Evolutionary conservation across 371 early-diverging fungal species (phyloP), one percentile per base, ranked within the genome.

Genomic region (Mucor ambiguus): DNA sequence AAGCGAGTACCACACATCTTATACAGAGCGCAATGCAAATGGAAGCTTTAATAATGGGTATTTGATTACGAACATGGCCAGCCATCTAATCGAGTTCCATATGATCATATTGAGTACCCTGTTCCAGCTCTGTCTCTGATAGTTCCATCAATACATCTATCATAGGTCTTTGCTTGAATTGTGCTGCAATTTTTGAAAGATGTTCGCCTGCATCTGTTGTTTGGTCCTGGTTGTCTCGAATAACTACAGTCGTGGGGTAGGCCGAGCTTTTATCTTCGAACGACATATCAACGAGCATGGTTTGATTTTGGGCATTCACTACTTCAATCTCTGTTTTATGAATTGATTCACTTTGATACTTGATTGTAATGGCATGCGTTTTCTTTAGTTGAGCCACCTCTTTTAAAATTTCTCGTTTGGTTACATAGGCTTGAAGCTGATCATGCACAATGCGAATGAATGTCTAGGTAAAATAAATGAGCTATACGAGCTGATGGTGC

Each of bases 371-470:
- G 28, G 52, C 14, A 4, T 52, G 22, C 26, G 28, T 26, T 28
- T 52, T 52, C 12, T 52, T 52, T 4, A 52, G 24, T 22, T 52
- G 52, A 52, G 29, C 35, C 0, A 78, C 16, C 32, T 74, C 75
- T 28, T 76, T 65, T 6, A 74, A 54, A 22, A 74, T 69, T 46
- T 78, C 82, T 60, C 79, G 61, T 58, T 72, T 63, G n/a, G 72
- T 54, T 4, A 81, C 77, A 64, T 70, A 81, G 1, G 79, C 79
- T 37, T 76, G 74, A 20, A 78, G 44, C 38, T 70, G 71, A 28
- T 75, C 74, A 48, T 81, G 79, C 4, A 81, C 38, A 18, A 78
- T 70, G 3, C 79, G 75, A 20, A 78, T 62, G 20, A 78, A 70
- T 12, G 78, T 62, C 81, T 80, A 67, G 12, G 12, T 52, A 28